phyloP scores from a whole-genome alignment of 2,329 filamentous ascomycete genomes.

The Passalora sequoiae region DNA sequence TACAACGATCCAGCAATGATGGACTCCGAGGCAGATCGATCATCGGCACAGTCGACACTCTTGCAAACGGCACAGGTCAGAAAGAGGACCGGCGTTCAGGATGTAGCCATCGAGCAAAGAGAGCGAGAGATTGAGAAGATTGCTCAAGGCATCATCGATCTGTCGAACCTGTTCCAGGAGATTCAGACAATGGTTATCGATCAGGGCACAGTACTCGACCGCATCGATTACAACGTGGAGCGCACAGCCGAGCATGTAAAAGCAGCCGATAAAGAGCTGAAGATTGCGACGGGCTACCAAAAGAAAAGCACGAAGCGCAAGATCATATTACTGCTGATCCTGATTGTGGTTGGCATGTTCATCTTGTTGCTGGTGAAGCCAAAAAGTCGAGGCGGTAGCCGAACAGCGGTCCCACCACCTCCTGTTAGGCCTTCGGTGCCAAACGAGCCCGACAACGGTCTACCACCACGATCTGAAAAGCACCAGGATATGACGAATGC shows the following conservation, averaged over 20 bases:
- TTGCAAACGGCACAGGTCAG: slow-evolving; percentile 62
- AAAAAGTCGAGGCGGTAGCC: slow-evolving; percentile 40
- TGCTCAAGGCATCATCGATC: slow-evolving; percentile 93
- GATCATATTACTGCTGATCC: slow-evolving; percentile 78
- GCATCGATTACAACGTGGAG: slow-evolving; percentile 81
- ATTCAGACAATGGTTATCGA: slow-evolving; percentile 78
- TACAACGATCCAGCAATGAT: slow-evolving; percentile 83
- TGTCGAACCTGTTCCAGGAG: slow-evolving; percentile 94
- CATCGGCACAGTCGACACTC: slow-evolving; percentile 82
- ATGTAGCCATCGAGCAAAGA: slow-evolving; percentile 79
- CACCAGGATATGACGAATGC: slow-evolving; percentile 1
- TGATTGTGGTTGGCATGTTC: slow-evolving; percentile 80
- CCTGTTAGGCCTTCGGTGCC: slow-evolving; percentile 11
- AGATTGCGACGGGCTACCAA: slow-evolving; percentile 82
- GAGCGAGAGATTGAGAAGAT: slow-evolving; percentile 98
- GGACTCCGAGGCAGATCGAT: slow-evolving; percentile 90
- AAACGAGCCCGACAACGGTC: slow-evolving; percentile 16
- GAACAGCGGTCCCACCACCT: slow-evolving; percentile 8
- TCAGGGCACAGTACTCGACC: slow-evolving; percentile 48
- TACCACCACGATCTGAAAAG: slow-evolving; percentile 11
- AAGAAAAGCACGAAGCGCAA: slow-evolving; percentile 83
- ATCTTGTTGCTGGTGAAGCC: slow-evolving; percentile 79
- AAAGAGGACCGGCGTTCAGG: slow-evolving; percentile 63
- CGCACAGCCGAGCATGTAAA: slow-evolving; percentile 91
- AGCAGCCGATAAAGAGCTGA: slow-evolving; percentile 85